Evolutionary conservation across 2,329 filamentous ascomycete species (phyloP), one percentile per base, ranked within the genome.

Genomic region (Hypoxylon rubiginosum): DNA sequence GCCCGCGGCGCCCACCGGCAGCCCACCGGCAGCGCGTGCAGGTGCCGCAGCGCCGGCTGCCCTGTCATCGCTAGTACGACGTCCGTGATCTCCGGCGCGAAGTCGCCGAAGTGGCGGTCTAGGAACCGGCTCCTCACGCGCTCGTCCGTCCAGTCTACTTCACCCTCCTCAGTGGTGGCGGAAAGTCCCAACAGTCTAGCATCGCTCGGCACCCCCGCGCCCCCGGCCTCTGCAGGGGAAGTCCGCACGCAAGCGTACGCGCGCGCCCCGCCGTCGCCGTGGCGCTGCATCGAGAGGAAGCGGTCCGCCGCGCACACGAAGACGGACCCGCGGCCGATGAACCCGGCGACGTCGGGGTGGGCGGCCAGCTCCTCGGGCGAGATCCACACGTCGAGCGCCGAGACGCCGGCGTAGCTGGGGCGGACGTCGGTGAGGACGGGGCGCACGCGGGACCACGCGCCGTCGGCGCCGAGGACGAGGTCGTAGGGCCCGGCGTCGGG

Each of bases 401-500:
- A 76, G 55, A 83, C 74, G 53, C 82, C 81, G 1, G 78, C 79
- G 66, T 81, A 84, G 21, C 72, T 58, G 1, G 81, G 82, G 58
- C 72, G 73, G 6, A 72, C 68, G 45, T 77, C 63, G 0, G 73
- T 75, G 13, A 79, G 70, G 5, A 67, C 46, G 6, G 65, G 48
- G 30, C 80, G 74, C 6, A 79, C 74, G 67, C 73, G 77, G 28
- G 73, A 77, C 78, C 79, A 81, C 5, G 77, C 78, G 7, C 80
- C 80, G 66, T 80, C 78, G 4, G 78, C 78, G 15, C 80, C 79
- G 36, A 81, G 71, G 0, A 80, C 74, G 5, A 81, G 72, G 53
- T 81, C 79, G 64, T 70, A 74, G 0, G 64, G 64, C 8, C 62
- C 62, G 1, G 41, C 17, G 2, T 68, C 66, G 13, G 17, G 8